Evolutionary conservation across 805 yeast species (phyloP).

Genomic region (Metschnikowia bowlesiae): DNA sequence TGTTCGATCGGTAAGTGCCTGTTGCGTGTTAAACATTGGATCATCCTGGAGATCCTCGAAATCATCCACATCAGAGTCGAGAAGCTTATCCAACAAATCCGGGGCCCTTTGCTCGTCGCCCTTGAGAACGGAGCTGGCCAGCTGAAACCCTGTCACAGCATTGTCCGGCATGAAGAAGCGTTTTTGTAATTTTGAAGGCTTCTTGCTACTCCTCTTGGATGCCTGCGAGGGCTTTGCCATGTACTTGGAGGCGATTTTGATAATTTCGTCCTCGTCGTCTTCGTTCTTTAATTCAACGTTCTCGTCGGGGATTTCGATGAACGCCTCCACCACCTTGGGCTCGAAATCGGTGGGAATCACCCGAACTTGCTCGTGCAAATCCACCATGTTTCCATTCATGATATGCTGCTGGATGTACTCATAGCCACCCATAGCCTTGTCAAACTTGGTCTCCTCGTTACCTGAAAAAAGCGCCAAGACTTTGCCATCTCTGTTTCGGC

Average conservation of each 20-base stretch:
- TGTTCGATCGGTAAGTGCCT: background rate
- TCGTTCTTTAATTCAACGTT: slow-evolving; percentile 53
- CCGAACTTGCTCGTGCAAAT: slow-evolving; percentile 50
- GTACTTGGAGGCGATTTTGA: slow-evolving; percentile 61
- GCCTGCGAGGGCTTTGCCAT: slow-evolving; percentile 34
- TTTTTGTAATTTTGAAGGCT: slow-evolving; percentile 29
- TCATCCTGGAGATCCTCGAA: slow-evolving; percentile 2
- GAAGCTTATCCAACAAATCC: slow-evolving; percentile 12
- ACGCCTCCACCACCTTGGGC: slow-evolving; percentile 55
- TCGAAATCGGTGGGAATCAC: slow-evolving; percentile 56
- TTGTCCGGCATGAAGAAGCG: slow-evolving; percentile 71
- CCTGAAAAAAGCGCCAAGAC: slow-evolving; percentile 72
- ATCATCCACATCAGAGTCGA: slow-evolving; percentile 14
- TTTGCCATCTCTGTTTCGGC: slow-evolving; percentile 87
- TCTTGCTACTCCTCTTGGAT: slow-evolving; percentile 12
- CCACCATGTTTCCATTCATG: slow-evolving; percentile 41
- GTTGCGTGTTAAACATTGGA: background rate
- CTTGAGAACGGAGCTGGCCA: slow-evolving; percentile 45
- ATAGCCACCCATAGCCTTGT: slow-evolving; percentile 81
- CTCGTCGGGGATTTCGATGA: slow-evolving; percentile 67
- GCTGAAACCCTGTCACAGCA: slow-evolving; percentile 59
- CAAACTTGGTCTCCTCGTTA: slow-evolving; percentile 74
- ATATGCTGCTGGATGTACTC: slow-evolving; percentile 70
- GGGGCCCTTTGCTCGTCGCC: background rate
- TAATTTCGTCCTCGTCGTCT: slow-evolving; percentile 62